These are phyloP conservation scores for Hyphodiscus hymeniophilus DNA, from an alignment of 495 filamentous ascomycete genomes.

Conservation along the genomic window DNA sequence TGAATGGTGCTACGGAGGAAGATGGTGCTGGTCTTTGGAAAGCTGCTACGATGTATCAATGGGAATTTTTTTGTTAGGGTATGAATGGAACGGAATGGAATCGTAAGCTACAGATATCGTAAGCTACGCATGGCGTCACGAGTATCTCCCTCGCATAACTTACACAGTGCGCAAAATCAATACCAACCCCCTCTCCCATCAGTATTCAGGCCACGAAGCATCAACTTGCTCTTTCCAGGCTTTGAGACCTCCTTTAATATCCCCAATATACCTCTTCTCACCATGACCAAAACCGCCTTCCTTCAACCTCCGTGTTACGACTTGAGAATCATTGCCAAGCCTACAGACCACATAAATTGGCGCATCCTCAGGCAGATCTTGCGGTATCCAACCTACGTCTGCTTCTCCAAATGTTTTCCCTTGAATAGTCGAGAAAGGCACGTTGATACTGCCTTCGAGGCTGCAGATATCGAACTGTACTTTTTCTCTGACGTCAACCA, in stretches of 20 bases:
- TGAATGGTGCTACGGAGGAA: neutral
- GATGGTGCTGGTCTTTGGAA: neutral
- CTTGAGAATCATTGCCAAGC: constrained; percentile 82
- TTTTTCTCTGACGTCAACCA: constrained; percentile 78
- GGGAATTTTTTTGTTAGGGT: neutral
- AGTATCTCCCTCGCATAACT: constrained; percentile 19
- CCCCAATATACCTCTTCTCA: constrained; percentile 54
- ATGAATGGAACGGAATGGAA: constrained; percentile 3
- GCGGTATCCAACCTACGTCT: constrained; percentile 37
- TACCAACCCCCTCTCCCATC: constrained; percentile 9
- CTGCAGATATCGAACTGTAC: constrained; percentile 79
- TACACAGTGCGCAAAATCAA: constrained; percentile 2
- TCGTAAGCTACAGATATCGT: constrained; percentile 1
- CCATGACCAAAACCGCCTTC: constrained; percentile 50
- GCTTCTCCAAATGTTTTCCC: neutral
- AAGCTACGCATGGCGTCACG: constrained; percentile 10
- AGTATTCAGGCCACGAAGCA: constrained; percentile 49
- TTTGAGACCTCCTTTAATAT: constrained; percentile 72
- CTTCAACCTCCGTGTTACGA: constrained; percentile 63
- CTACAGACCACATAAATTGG: constrained; percentile 75
- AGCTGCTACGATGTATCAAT: neutral
- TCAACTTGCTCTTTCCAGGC: constrained; percentile 83
- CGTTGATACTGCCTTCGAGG: constrained; percentile 64
- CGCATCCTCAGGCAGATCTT: constrained; percentile 24
- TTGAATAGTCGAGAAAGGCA: constrained; percentile 60